Base-by-base conservation (phyloP, 2,329 filamentous ascomycete genomes). In the Fusarium keratoplasticum region DNA sequence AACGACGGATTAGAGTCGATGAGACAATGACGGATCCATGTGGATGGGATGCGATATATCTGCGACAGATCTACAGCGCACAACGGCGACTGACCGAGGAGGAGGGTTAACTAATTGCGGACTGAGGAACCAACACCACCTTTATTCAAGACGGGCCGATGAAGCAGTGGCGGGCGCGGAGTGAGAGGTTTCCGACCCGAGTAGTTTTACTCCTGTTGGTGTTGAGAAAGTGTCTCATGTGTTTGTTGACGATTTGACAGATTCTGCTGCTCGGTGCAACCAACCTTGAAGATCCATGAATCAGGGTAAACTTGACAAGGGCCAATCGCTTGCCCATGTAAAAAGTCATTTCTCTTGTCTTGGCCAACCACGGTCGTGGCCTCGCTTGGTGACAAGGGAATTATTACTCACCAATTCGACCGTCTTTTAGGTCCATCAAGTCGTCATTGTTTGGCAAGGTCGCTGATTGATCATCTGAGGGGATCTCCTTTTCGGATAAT, bases 1-100 rank as follows among this genome's bases (percentile, higher is more conserved):
- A 42, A 35, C 29, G 36, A 60, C 25, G 22, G 57, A 74, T 74
- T 65, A 67, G 55, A 64, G 35, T 40, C 42, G 71, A 74, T 74
- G 71, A 74, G 71, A 74, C 71, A 64, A 69, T 74, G 71, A 74
- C 71, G 71, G 68, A 74, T 52, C 47, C 47, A 52, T 52, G 18
- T 11, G 47, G 74, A 61, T 35, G 57, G 20, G 20, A 35, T 42
- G 47, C 18, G 20, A 27, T 64, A 52, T 70, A 44, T 61, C 52
- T 70, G 71, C 66, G 58, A 74, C 68, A 66, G 71, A 72, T 74
- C 71, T 72, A 40, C 64, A 64, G 47, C 31, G 27, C 35, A 68
- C 60, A 42, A 60, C 27, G 57, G 33, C 54, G 44, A 50, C 22
- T 50, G 44, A 50, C 44, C 8, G 44, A 50, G 22, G 14, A 27